These are phyloP conservation scores for Solanum pinnatisectum DNA, from an alignment of 257 asterid genomes.

Conservation along the genomic window DNA sequence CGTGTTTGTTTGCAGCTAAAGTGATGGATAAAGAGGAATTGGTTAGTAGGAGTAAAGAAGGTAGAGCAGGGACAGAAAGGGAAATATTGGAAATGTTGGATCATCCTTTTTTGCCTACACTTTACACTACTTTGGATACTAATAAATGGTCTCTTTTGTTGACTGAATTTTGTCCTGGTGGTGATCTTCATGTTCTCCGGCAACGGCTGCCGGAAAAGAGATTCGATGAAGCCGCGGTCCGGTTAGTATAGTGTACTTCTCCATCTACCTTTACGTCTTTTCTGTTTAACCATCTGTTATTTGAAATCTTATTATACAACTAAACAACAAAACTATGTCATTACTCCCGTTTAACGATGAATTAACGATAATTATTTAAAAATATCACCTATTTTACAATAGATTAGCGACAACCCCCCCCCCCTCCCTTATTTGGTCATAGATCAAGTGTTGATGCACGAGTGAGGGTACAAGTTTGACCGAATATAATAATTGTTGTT, in stretches of 20 bases:
- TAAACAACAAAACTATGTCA: not conserved
- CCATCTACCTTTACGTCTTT: not conserved
- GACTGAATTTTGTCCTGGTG: constrained; percentile 77
- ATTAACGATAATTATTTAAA: too few relatives aligned
- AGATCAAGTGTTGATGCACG: too few relatives aligned
- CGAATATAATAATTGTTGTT: too few relatives aligned
- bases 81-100: constrained; percentile 65
- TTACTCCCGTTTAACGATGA: not conserved
- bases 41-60: constrained; percentile 51
- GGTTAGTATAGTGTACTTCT: constrained; percentile 44
- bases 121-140: constrained; percentile 48
- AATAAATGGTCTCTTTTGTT: constrained; percentile 61
- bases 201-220: constrained; percentile 55
- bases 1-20: constrained; percentile 60
- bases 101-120: constrained; percentile 78
- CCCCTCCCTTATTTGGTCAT: too few relatives aligned
- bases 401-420: not conserved
- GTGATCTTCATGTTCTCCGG: constrained; percentile 74
- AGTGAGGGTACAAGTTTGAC: too few relatives aligned
- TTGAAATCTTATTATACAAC: not conserved
- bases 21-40: constrained; percentile 76
- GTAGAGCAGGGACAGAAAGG: constrained; percentile 59
- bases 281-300: not conserved
- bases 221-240: constrained; percentile 47
- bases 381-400: not conserved